Evolutionary conservation across 2,329 filamentous ascomycete species (phyloP).

Genomic region (Cladophialophora bantiana): DNA sequence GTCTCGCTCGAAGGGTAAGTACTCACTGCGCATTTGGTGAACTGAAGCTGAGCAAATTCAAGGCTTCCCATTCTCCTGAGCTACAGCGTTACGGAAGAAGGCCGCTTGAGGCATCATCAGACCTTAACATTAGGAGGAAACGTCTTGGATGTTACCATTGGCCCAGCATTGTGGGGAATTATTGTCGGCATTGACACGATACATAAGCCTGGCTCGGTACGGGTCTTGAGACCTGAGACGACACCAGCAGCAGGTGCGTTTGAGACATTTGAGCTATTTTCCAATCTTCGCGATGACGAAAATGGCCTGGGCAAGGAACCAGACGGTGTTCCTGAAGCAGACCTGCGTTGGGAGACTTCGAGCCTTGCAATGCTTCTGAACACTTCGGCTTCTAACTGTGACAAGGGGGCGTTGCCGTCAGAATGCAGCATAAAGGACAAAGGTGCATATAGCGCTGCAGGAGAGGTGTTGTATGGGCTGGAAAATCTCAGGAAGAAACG

Average conservation of each 20-base stretch:
- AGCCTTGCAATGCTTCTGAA: constrained; percentile 35
- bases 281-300: constrained; percentile 11
- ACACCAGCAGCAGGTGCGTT: constrained; percentile 22
- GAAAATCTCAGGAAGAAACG: constrained; percentile 50
- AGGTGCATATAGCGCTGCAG: constrained; percentile 36
- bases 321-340: background rate
- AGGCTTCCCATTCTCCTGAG: constrained; percentile 71
- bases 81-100: constrained; percentile 63
- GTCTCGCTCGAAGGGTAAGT: constrained; percentile 67
- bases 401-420: constrained; percentile 9
- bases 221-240: constrained; percentile 21
- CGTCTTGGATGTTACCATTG: constrained; percentile 63
- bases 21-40: background rate
- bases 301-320: background rate
- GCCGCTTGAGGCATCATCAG: constrained; percentile 58
- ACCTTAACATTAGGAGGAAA: constrained; percentile 69
- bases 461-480: constrained; percentile 48
- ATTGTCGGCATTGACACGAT: constrained; percentile 61
- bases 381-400: constrained; percentile 11
- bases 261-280: constrained; percentile 34
- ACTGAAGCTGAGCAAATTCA: constrained; percentile 50
- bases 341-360: constrained; percentile 32
- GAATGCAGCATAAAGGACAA: constrained; percentile 17
- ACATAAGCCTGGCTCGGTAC: constrained; percentile 56
- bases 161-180: constrained; percentile 44